Evolutionary conservation across 2,329 filamentous ascomycete genomes (phyloP).

Genomic region (Hypomyces rosellus): DNA sequence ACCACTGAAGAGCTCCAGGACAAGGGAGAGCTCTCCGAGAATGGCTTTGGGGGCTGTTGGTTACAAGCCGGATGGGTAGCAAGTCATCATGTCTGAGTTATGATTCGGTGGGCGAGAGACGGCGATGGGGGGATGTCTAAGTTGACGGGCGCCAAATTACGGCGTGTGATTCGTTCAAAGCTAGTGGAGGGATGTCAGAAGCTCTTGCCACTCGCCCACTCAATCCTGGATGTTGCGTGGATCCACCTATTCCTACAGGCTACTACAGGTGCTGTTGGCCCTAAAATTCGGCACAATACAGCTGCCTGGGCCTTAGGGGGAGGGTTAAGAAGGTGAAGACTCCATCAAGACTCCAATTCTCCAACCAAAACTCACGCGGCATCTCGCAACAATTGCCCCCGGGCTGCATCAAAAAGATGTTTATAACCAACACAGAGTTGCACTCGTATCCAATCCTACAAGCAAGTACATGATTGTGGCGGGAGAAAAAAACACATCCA

Average conservation of each 20-base stretch:
- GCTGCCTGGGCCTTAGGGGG: too few species aligned
- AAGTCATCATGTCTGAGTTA: conserved; percentile 1
- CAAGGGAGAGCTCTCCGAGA: conserved; percentile 5
- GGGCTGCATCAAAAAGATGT: not conserved
- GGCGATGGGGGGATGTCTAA: conserved; percentile 4
- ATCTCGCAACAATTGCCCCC: not conserved
- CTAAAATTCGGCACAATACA: too few species aligned
- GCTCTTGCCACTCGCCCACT: too few species aligned
- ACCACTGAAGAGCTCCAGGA: conserved; percentile 8
- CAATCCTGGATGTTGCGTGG: too few species aligned
- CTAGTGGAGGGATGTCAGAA: not conserved
- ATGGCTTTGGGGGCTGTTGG: conserved; percentile 7
- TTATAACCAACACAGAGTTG: not conserved
- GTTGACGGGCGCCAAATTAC: conserved; percentile 15
- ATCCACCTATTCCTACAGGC: not conserved
- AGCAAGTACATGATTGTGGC: not conserved
- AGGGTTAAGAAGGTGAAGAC: too few species aligned
- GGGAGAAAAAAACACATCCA: not conserved
- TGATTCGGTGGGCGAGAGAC: conserved; percentile 13
- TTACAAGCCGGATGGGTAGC: not conserved
- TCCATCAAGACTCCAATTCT: too few species aligned
- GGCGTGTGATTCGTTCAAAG: conserved; percentile 14
- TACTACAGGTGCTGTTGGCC: not conserved
- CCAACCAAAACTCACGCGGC: too few species aligned
- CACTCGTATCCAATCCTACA: not conserved